phyloP scores from a whole-genome alignment of 495 filamentous ascomycete genomes.

The Annulohypoxylon bovei region DNA sequence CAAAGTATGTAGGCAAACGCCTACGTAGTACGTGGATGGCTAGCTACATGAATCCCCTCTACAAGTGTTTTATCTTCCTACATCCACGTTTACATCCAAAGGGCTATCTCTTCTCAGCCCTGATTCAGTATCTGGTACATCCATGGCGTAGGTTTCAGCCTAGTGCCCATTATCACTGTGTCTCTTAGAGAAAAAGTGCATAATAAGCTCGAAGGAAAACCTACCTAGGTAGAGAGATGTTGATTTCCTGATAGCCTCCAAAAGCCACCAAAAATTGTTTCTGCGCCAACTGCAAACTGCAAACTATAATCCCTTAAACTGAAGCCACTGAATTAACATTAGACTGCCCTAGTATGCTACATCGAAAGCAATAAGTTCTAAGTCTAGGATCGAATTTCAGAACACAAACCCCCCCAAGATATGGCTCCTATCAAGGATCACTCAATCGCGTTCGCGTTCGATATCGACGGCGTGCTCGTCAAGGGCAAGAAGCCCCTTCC shows the following conservation, averaged over 20 bases:
- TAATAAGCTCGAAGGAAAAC: background rate
- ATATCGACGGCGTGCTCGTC: slow-evolving; percentile 88
- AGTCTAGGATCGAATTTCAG: background rate
- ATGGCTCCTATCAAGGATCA: background rate
- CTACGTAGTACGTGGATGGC: background rate
- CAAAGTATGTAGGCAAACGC: slow-evolving; percentile 13
- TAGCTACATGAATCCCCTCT: background rate
- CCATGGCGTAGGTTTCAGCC: slow-evolving; percentile 15
- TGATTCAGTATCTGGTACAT: background rate
- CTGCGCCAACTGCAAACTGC: background rate
- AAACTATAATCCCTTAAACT: background rate
- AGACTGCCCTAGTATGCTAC: background rate
- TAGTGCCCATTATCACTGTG: background rate
- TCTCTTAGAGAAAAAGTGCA: background rate
- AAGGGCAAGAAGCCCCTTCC: slow-evolving; percentile 75
- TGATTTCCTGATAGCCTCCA: background rate
- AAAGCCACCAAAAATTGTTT: background rate
- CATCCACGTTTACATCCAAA: background rate
- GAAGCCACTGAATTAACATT: background rate
- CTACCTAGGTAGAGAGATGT: background rate
- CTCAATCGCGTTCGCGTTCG: slow-evolving; percentile 79
- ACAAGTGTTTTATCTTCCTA: background rate
- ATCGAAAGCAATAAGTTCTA: background rate
- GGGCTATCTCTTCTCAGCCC: background rate
- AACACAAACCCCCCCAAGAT: background rate